A percentile compares a stretch with the other conserved stretches of the same genome.
These are phyloP conservation scores for Calvatia gigantea DNA, from an alignment of 768 basidiomycete genomes.

Conservation along the genomic window DNA sequence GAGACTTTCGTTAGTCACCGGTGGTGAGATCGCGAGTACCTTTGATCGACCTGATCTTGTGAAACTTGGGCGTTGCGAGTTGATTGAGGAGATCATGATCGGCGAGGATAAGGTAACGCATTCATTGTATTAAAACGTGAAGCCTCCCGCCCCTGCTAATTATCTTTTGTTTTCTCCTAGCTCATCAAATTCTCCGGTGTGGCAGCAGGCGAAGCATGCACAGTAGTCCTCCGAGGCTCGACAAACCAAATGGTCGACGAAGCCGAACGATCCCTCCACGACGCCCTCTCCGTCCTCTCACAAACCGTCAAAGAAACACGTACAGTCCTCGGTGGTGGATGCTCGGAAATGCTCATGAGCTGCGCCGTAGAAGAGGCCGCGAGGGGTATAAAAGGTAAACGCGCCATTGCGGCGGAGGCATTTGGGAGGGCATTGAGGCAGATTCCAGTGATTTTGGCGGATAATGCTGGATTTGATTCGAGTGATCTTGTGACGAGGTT, in stretches of 20 bases:
- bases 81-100: conserved; percentile 99
- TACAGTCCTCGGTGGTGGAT: conserved; percentile 92
- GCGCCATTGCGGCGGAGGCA: conserved; percentile 91
- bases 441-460: conserved; percentile 95
- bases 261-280: conserved; percentile 95
- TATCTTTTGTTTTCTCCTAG: conserved; percentile 36
- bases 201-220: conserved; percentile 96
- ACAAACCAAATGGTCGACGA: conserved; percentile 99
- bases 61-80: conserved; percentile 87
- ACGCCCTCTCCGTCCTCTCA: conserved; percentile 94
- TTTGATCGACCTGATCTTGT: conserved; percentile 92
- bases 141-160: neutral
- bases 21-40: conserved; percentile 95
- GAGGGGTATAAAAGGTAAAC: conserved; percentile 85
- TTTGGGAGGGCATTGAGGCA: conserved; percentile 87
- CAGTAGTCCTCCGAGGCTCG: conserved; percentile 94
- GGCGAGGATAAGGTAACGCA: conserved; percentile 94
- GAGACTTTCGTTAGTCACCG: conserved; percentile 90
- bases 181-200: conserved; percentile 99
- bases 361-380: conserved; percentile 90
- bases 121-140: conserved; percentile 11
- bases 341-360: conserved; percentile 98
- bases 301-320: conserved; percentile 98
- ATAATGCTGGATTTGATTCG: conserved; percentile 98
- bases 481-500: conserved; percentile 88